Evolutionary conservation across 108 stramenopile genomes (phyloP), one percentile per base, ranked within the genome.

Genomic region (Asterionellopsis glacialis): DNA sequence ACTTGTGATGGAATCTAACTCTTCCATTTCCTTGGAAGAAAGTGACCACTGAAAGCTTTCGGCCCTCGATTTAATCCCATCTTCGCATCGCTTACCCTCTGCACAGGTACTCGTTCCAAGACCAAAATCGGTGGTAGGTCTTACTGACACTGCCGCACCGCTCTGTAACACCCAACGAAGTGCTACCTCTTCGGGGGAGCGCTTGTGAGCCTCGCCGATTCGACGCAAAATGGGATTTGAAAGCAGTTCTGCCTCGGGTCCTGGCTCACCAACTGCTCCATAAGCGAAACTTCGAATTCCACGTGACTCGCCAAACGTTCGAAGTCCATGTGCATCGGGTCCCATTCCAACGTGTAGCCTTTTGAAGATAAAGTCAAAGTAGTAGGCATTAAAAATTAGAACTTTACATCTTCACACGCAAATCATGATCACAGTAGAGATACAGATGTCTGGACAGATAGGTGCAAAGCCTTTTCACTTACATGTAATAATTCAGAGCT

Each of bases 221-320:
- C 50, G 40, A 22, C 47, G 18, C 14, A 81, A 47, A 15, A 74
- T 19, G 11, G 73, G 69, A 39, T 51, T 67, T 11, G 45, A 41
- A 21, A 81, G 33, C 11, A 81, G 22, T 23, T 70, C 63, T 19
- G 38, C 57, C 28, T 65, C 62, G 27, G 80, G 76, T 16, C 65
- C 72, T 13, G 80, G 80, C 41, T 81, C 80, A 0, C 80, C 80
- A 0, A 65, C 47, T 0, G 69, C 72, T 13, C 80, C 80, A 51
- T 81, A 81, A 0, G 80, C 64, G 68, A 81, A 81, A 0, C 73
- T 81, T 27, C 73, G 63, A 45, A 81, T 76, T 19, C 75, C 73
- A 18, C 51, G 40, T 45, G 52, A 28, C 38, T 74, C 76, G 38
- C 73, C 51, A 53, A 67, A 70, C 16, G 68, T 47, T 16, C 69